Base-by-base conservation (phyloP, 2,329 filamentous ascomycete genomes). In the Penicillium griseofulvum region DNA sequence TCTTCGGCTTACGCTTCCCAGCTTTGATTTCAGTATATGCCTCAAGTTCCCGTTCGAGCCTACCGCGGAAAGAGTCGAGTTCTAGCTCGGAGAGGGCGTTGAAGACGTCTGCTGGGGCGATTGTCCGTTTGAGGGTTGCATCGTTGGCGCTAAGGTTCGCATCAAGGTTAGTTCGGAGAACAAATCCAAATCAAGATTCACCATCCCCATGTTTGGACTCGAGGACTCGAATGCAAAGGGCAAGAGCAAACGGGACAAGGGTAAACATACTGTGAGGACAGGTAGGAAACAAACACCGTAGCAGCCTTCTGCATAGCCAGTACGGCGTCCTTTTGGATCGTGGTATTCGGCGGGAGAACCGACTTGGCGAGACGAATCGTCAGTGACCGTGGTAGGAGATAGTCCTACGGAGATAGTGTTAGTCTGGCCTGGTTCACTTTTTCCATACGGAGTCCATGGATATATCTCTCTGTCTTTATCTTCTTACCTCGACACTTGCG, bases 281-380 rank as follows among this genome's bases (percentile, higher is more conserved):
- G 73, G 68, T 87, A 86, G 57, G 82, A 87, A 17, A 87, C 81
- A 69, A 87, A 87, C 4, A 87, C 85, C 4, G 85, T 87, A 28
- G 85, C 84, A 58, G 83, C 83, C 67, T 87, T 87, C 48, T 83
- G 82, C 58, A 87, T 80, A 8, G 85, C 85, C 16, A 85, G 73
- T 4, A 87, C 73, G 11, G 85, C 85, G 72, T 87, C 85, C 71
- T 86, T 86, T 64, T 86, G 82, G 38, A 87, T 83, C 45, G 82
- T 80, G 16, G 84, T 87, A 68, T 87, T 87, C 5, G 85, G 77
- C 1, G 85, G 84, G 4, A 87, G 76, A 7, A 85, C 83, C 53
- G 83, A 81, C 71, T 86, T 86, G 12, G 83, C 83, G 19, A 87
- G 79, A 26, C 84, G 80, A 52, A 82, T 78, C 26, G 85, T 81